Base-by-base conservation (phyloP, 208 protist genomes). In the Crithidia brevicula region DNA sequence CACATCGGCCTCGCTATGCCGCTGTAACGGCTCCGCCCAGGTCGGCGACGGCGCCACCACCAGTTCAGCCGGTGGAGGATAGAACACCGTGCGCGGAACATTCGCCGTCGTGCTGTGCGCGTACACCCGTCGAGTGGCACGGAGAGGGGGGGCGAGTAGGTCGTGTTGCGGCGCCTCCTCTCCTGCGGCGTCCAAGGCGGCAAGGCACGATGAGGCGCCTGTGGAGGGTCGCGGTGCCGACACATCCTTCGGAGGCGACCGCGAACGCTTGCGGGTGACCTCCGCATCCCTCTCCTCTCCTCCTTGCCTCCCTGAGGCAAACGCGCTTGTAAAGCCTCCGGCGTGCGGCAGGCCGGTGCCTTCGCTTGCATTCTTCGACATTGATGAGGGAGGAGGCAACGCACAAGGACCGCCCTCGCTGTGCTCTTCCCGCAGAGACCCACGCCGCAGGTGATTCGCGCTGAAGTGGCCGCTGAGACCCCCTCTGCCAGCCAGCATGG, bases 391-490 rank as follows among this genome's bases (percentile, higher is more conserved):
- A 8, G 25, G 27, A n/a, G 8, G 25, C 27, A 13, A 5, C 25
- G 49, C 0, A 3, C 27, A 3, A 16, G 25, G 11, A 8, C 31
- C 11, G 31, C 2, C 6, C 18, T 6, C 28, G 31, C 2, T 30
- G 27, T 2, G 30, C 1, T 59, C 27, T 1, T 59, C 50, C 4
- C 50, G 51, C 2, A 34, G 50, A 18, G 25, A 6, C 0, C 62
- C 56, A 18, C 70, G 70, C 5, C 70, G 70, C n/a, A 58, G 42
- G 40, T 70, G 56, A 23, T 76, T 76, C 16, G 62, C 70, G 23
- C 63, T 65, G 13, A 68, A 76, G 49, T 76, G 70, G 1, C 70
- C 70, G 36, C 62, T 69, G 22, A 76, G 62, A 18, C 22, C 20
- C 3, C 36, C 49, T 22, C 53, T 30, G 43, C 23, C 9, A 3